Base-by-base conservation (phyloP, 441 rosid species). In the Euphorbia corollata region DNA sequence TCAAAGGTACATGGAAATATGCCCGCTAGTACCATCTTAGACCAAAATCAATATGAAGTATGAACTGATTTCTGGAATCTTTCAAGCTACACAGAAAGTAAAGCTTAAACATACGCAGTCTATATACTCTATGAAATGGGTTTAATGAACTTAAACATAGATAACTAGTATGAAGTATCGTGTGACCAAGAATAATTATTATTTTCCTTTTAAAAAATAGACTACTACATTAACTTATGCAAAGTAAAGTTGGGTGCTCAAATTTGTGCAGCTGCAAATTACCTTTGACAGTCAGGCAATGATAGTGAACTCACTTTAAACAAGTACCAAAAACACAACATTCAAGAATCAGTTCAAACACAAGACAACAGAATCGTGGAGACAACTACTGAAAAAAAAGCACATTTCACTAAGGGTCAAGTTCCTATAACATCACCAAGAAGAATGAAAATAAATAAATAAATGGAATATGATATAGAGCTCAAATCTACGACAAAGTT, bases 241-340 rank as follows among this genome's bases (percentile, higher is more conserved):
- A 6, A 23, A 47, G 45, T 15, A 18, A 23, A 18, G 57, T 59
- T 55, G 24, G 58, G 30, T 10, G 15, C 58, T 54, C 12, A 54
- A 20, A 54, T 6, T 19, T 54, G 11, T 23, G 24, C 32, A 57
- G 38, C 70, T 13, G 11, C 69, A 66, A 55, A 39, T 56, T 27
- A 51, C 20, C 47, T 57, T 23, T 23, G 6, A 57, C 13, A 55
- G 24, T 13, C 18, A 55, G 24, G 20, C 18, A 45, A 47, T 24
- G 13, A 19, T n/a, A 47, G 24, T 38, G 30, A 24, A 38, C 61
- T 54, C 61, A 65, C 20, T 54, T 4, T 34, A 65, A 54, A 27
- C 43, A 20, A 36, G 36, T 38, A 18, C 7, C 13, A 36, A 47
- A 54, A 65, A 19, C 27, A 34, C 1, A 38, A 20, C 22, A n/a